Evolutionary conservation across 2,329 filamentous ascomycete species (phyloP), one percentile per base, ranked within the genome.

Genomic region (Chrysoporthe cubensis): DNA sequence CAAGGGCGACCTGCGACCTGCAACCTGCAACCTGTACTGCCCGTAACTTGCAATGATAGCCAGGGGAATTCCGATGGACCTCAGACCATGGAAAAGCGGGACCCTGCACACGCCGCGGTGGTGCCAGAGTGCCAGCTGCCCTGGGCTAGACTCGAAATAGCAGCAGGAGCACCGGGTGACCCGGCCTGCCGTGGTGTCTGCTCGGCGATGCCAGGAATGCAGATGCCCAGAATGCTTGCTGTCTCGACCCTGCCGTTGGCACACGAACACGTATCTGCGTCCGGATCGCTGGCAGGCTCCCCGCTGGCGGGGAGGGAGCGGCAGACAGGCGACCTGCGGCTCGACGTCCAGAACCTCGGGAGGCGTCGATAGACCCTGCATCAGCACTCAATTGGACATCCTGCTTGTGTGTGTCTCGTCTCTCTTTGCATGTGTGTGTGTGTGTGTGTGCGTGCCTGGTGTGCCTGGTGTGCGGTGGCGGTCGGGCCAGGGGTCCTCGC

Each of bases 1-100:
- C 65, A 67, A 66, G 67, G 67, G 61, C 64, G 60, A 69, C 65
- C 37, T 64, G 66, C 62, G 50, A 56, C 64, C 34, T 63, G 62
- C 66, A 58, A 68, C 66, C 46, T 59, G 66, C 63, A 43, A 44
- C 57, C 40, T 26, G 26, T 26, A 26, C 26, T 26, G 26, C 56
- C 37, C 42, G 52, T 56, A 60, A 67, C 60, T 58, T 61, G 65
- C 64, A 64, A 58, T 62, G 65, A 62, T 37, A 64, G 56, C 59
- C 65, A 64, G 65, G 67, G 62, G 67, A 61, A 54, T 50, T 18
- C 57, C 64, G 60, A 54, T 32, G 61, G 59, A 26, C 60, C 67
- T 64, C 65, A 62, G 59, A 64, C 67, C 50, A 56, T 50, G 57
- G 62, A 63, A 65, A 64, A 65, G 62, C 58, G 67, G 67, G 48